A percentile compares a stretch with the other conserved stretches of the same genome.
Conservation (phyloP, 2,329 filamentous ascomycete genomes). For the Orbilia quercus region DNA sequence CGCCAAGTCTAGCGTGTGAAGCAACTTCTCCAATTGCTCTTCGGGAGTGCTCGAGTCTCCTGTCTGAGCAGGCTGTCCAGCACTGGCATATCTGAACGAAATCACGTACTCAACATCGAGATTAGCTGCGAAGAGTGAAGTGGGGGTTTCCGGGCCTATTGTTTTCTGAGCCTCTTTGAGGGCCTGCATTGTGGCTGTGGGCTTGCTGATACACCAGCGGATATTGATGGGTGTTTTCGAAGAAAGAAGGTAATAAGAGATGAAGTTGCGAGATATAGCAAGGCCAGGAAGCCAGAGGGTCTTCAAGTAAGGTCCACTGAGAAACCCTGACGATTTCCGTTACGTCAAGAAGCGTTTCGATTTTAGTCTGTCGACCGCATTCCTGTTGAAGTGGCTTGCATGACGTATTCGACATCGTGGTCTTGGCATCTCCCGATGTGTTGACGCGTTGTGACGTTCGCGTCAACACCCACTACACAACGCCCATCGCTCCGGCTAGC, state of each 20-base stretch:
- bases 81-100: constrained; percentile 77
- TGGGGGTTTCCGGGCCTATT: constrained; percentile 19
- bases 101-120: constrained; percentile 89
- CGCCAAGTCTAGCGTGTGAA: constrained; percentile 78
- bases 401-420: constrained; percentile 46
- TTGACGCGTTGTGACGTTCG: constrained; percentile 12
- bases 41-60: constrained; percentile 67
- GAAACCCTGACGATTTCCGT: constrained; percentile 28
- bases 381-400: constrained; percentile 34
- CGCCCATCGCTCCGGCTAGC: neutral
- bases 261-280: constrained; percentile 7
- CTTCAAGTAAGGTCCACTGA: neutral
- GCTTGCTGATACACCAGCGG: neutral
- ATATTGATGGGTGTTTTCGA: constrained; percentile 12
- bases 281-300: constrained; percentile 3
- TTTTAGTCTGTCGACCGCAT: constrained; percentile 19
- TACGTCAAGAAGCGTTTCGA: constrained; percentile 48
- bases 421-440: constrained; percentile 33
- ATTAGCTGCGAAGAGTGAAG: constrained; percentile 64
- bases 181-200: constrained; percentile 48
- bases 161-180: constrained; percentile 43
- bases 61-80: constrained; percentile 66
- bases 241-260: constrained; percentile 3
- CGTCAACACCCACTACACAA: constrained; percentile 15
- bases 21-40: constrained; percentile 79